These are phyloP conservation scores for Monilinia polystroma DNA, from an alignment of 2,329 filamentous ascomycete species.

Conservation along the genomic window DNA sequence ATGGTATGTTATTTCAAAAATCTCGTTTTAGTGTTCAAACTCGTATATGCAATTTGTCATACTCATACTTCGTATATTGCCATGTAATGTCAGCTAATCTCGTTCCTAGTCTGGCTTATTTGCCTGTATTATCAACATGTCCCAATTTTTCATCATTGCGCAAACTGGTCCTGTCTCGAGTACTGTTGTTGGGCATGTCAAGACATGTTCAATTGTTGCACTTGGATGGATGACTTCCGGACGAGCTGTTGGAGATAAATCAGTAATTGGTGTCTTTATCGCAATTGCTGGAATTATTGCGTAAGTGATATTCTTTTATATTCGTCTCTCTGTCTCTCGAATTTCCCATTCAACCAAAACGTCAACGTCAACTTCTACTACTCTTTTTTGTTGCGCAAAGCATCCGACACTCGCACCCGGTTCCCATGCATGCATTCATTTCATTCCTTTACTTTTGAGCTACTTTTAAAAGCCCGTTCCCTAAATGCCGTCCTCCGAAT, in stretches of 20 bases:
- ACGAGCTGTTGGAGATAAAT: slow-evolving; percentile 55
- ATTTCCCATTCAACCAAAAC: neutral
- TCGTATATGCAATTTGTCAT: slow-evolving; percentile 26
- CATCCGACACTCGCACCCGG: neutral
- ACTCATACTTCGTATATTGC: neutral
- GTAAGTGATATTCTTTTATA: slow-evolving; percentile 44
- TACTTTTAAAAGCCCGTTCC: neutral
- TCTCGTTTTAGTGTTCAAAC: slow-evolving; percentile 1
- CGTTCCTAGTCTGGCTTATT: slow-evolving; percentile 57
- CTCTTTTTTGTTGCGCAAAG: neutral
- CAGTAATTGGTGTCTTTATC: slow-evolving; percentile 54
- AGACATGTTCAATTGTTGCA: slow-evolving; percentile 64
- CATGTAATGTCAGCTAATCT: slow-evolving; percentile 27
- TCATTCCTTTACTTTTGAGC: neutral
- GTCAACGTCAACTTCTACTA: neutral
- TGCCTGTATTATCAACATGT: slow-evolving; percentile 64
- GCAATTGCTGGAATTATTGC: slow-evolving; percentile 57
- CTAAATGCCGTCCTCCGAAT: neutral
- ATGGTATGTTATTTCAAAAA: slow-evolving; percentile 47
- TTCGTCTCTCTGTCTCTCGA: neutral
- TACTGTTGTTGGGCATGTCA: slow-evolving; percentile 64
- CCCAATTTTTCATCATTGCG: slow-evolving; percentile 61
- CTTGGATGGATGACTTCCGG: slow-evolving; percentile 60
- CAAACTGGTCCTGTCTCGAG: slow-evolving; percentile 63
- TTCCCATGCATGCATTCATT: neutral